These are phyloP conservation scores for Mariannaea sp. DNA, from an alignment of 2,329 filamentous ascomycete species.

Conservation along the genomic window DNA sequence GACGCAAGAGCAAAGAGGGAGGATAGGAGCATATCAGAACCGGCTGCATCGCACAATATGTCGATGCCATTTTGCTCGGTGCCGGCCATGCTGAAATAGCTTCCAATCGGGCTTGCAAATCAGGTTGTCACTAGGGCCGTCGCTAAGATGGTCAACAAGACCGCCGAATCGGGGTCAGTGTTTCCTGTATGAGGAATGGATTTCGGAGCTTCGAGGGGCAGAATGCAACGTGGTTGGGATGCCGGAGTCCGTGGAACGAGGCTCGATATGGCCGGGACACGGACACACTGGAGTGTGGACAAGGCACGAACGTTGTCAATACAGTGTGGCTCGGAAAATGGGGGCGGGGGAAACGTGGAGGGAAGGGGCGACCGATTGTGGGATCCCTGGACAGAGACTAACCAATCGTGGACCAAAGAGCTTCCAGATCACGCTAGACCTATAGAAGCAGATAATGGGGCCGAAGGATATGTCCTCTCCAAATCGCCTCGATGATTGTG, in stretches of 20 bases:
- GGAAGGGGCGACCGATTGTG: slow-evolving; percentile 12
- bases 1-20: slow-evolving; percentile 35
- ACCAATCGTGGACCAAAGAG: slow-evolving; percentile 26
- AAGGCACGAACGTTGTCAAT: slow-evolving; percentile 3
- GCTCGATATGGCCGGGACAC: slow-evolving; percentile 7
- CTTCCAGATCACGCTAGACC: slow-evolving; percentile 16
- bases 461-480: slow-evolving; percentile 5
- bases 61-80: slow-evolving; percentile 38
- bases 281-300: slow-evolving; percentile 11
- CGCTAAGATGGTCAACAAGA: slow-evolving; percentile 4
- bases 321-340: slow-evolving; percentile 22
- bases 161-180: slow-evolving; percentile 7
- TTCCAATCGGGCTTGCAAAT: slow-evolving; percentile 5
- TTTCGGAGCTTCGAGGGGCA: slow-evolving; percentile 1
- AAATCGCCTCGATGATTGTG: slow-evolving; percentile 16
- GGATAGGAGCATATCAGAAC: slow-evolving; percentile 36
- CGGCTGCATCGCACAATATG: slow-evolving; percentile 37
- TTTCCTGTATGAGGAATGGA: slow-evolving; percentile 2
- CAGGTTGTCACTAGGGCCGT: too few species aligned
- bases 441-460: not conserved
- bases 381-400: slow-evolving; percentile 8
- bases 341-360: slow-evolving; percentile 27
- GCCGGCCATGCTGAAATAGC: slow-evolving; percentile 30
- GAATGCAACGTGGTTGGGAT: not conserved
- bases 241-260: slow-evolving; percentile 8